These are phyloP conservation scores for Monosporozyma yasuniensis DNA, from an alignment of 805 yeast species.

Conservation along the genomic window DNA sequence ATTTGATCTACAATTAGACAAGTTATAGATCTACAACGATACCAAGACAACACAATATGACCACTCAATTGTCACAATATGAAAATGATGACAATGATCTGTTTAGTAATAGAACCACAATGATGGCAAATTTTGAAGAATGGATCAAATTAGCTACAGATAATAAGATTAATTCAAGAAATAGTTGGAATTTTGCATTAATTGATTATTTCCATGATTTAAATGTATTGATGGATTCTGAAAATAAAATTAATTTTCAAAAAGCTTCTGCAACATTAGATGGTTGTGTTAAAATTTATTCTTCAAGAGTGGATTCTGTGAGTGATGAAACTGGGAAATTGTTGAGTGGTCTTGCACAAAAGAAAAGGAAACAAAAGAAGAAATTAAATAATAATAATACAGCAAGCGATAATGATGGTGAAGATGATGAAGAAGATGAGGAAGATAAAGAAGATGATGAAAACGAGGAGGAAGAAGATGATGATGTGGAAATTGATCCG, in stretches of 20 bases:
- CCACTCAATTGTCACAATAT: slow-evolving; percentile 2
- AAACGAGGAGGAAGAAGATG: slow-evolving; percentile 14
- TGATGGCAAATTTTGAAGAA: slow-evolving; percentile 55
- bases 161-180: slow-evolving; percentile 72
- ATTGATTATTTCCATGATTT: slow-evolving; percentile 88
- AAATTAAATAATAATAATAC: slow-evolving; percentile 3
- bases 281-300: slow-evolving; percentile 89
- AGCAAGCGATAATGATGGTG: slow-evolving; percentile 16
- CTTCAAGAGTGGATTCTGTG: slow-evolving; percentile 85
- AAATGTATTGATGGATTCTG: slow-evolving; percentile 64
- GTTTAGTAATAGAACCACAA: slow-evolving; percentile 32
- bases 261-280: slow-evolving; percentile 86
- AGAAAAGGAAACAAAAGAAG: slow-evolving; percentile 11
- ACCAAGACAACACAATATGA: neutral
- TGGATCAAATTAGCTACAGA: slow-evolving; percentile 81
- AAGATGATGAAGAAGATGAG: slow-evolving; percentile 17
- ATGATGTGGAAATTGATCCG: slow-evolving; percentile 27
- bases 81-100: slow-evolving; percentile 16
- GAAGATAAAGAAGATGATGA: slow-evolving; percentile 18
- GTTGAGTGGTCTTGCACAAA: slow-evolving; percentile 60
- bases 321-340: slow-evolving; percentile 84
- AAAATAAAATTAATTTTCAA: slow-evolving; percentile 73
- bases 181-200: slow-evolving; percentile 84
- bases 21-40: neutral
- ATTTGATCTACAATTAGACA: too few species aligned